Conservation (phyloP, 2,329 filamentous ascomycete genomes). For the Hypoxylon sp. region DNA sequence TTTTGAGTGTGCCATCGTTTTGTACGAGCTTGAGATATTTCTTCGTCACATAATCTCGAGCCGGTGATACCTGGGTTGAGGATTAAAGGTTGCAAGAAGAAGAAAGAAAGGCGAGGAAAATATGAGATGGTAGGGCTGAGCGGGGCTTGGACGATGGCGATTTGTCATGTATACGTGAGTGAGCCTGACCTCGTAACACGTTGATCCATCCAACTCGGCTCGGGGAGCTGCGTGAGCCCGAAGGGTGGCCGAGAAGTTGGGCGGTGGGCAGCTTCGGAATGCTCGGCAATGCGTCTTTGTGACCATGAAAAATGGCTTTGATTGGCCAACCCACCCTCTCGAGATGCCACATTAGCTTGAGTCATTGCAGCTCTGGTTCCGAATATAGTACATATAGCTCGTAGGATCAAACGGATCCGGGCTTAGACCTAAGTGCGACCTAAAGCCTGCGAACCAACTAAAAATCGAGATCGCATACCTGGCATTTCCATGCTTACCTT, state of each 20-base stretch:
- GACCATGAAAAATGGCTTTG: constrained; percentile 23
- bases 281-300: constrained; percentile 27
- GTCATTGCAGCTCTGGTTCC: constrained; percentile 10
- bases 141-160: constrained; percentile 22
- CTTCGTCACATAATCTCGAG: constrained; percentile 25
- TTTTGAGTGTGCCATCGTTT: constrained; percentile 19
- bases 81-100: neutral
- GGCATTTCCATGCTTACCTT: neutral
- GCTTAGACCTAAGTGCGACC: constrained; percentile 11
- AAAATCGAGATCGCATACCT: neutral
- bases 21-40: neutral
- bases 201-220: constrained; percentile 19
- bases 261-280: constrained; percentile 33
- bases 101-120: constrained; percentile 7
- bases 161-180: constrained; percentile 10
- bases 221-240: constrained; percentile 31
- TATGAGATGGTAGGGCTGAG: constrained; percentile 37
- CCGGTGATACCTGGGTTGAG: neutral
- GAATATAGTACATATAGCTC: constrained; percentile 30
- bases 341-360: constrained; percentile 6
- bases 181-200: constrained; percentile 23
- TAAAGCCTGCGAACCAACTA: neutral
- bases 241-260: constrained; percentile 24
- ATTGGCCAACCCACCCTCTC: constrained; percentile 24
- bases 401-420: constrained; percentile 37